Conservation (phyloP, 1,284 basidiomycete species). For the Cryptococcus sp. region DNA sequence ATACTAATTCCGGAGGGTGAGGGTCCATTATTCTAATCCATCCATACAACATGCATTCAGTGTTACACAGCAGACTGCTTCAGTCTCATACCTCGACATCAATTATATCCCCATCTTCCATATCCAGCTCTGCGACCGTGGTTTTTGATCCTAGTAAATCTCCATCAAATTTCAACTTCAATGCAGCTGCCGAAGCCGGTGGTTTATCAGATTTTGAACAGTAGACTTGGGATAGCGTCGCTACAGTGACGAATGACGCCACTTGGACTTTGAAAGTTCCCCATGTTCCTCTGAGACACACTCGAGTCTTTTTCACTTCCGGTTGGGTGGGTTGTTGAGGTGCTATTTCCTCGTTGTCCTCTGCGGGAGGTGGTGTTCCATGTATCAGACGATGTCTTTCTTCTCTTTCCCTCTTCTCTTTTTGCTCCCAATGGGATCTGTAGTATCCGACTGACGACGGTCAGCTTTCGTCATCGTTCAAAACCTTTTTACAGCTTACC, state of each 20-base stretch:
- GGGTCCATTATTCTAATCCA: no score
- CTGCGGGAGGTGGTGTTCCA: neutral
- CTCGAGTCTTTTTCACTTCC: slow-evolving; percentile 1
- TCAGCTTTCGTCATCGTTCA: neutral
- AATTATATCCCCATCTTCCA: slow-evolving; percentile 28
- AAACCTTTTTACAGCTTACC: slow-evolving; percentile 15
- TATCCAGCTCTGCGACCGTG: slow-evolving; percentile 21
- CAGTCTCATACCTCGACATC: slow-evolving; percentile 12
- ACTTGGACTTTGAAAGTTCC: slow-evolving; percentile 5
- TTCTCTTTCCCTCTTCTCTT: slow-evolving; percentile 11
- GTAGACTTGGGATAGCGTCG: neutral
- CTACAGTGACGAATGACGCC: neutral
- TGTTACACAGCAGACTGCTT: no score
- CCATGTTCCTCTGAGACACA: slow-evolving; percentile 9
- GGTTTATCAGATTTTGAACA: neutral
- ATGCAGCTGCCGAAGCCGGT: neutral
- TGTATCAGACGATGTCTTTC: neutral
- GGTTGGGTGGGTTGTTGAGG: neutral
- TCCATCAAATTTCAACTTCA: slow-evolving; percentile 25
- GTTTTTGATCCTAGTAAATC: slow-evolving; percentile 13
- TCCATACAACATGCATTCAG: no score
- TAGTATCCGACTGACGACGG: slow-evolving; percentile 25
- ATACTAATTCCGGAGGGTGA: no score
- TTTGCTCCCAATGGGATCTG: slow-evolving; percentile 17
- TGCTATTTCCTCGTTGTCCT: neutral